Percentiles rank a stretch among this genome's conserved stretches.
These are phyloP conservation scores for Dioszegia crocea DNA, from an alignment of 768 basidiomycete genomes.

Conservation along the genomic window DNA sequence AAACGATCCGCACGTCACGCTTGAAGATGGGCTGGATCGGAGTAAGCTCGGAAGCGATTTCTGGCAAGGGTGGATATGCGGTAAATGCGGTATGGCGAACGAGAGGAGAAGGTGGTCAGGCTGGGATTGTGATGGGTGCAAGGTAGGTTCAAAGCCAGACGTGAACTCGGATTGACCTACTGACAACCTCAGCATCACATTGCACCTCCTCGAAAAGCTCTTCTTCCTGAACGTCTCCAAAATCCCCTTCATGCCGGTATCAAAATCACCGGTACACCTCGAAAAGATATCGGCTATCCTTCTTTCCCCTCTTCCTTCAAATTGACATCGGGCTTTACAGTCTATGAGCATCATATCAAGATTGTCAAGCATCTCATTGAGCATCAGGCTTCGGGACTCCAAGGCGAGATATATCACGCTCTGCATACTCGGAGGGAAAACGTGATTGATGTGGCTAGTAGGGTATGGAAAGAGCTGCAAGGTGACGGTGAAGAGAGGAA, in stretches of 20 bases:
- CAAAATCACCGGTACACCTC: constrained; percentile 8
- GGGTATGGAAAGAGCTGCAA: constrained; percentile 20
- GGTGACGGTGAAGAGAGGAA: not conserved
- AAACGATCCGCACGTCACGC: constrained; percentile 3
- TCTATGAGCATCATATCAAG: constrained; percentile 26
- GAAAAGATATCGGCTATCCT: constrained; percentile 21
- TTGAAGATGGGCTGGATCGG: not conserved
- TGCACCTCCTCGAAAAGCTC: not conserved
- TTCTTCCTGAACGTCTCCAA: constrained; percentile 9
- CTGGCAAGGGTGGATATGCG: constrained; percentile 43
- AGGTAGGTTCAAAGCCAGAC: constrained; percentile 17
- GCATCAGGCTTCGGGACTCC: not conserved
- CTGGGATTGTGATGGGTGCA: constrained; percentile 45
- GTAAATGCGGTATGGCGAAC: constrained; percentile 34
- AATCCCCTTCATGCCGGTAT: constrained; percentile 11
- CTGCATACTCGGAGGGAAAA: constrained; percentile 16
- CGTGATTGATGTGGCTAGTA: constrained; percentile 16
- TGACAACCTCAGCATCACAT: constrained; percentile 10
- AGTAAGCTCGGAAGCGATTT: constrained; percentile 25
- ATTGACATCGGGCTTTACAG: not conserved
- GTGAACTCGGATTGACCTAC: no score
- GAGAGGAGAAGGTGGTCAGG: constrained; percentile 38
- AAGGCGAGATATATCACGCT: constrained; percentile 27
- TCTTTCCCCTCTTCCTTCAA: not conserved
- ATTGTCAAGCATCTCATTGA: constrained; percentile 23